A percentile compares a stretch with the other conserved stretches of the same genome.
phyloP scores from a whole-genome alignment of 2,329 filamentous ascomycete genomes.

The Penicillium sp. region DNA sequence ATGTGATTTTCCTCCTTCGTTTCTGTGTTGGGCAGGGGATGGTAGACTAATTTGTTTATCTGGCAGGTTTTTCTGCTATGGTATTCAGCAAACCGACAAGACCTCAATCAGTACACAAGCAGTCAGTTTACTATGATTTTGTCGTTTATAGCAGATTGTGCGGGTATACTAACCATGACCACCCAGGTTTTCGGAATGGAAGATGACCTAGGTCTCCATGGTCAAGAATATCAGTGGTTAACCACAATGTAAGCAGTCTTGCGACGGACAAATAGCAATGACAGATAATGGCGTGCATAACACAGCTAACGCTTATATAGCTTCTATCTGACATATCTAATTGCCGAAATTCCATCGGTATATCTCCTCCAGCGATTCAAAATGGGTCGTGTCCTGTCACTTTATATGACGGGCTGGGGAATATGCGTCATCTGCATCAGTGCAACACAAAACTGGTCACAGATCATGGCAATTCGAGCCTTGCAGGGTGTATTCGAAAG shows the following conservation, averaged over 20 bases:
- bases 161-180: not conserved
- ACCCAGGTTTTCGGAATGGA: slow-evolving; percentile 32
- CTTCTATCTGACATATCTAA: slow-evolving; percentile 27
- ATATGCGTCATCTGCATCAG: slow-evolving; percentile 17
- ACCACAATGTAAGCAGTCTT: slow-evolving; percentile 15
- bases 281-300: not conserved
- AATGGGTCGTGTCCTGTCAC: slow-evolving; percentile 22
- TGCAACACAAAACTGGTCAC: slow-evolving; percentile 25
- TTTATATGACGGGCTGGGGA: slow-evolving; percentile 29
- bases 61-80: slow-evolving; percentile 38
- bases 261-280: not conserved
- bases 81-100: slow-evolving; percentile 49
- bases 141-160: not conserved
- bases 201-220: slow-evolving; percentile 24
- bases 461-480: slow-evolving; percentile 32
- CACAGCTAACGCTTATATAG: not conserved
- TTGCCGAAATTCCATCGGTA: slow-evolving; percentile 31
- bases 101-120: slow-evolving; percentile 40
- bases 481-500: slow-evolving; percentile 38
- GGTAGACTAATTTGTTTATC: not conserved
- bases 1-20: slow-evolving; percentile 31
- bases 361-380: slow-evolving; percentile 25
- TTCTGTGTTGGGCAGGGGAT: too few relatives aligned
- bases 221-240: slow-evolving; percentile 20
- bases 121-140: not conserved